Evolutionary conservation across 176 grass and related monocot species (phyloP).

Genomic region (Echinochloa phyllopogon): DNA sequence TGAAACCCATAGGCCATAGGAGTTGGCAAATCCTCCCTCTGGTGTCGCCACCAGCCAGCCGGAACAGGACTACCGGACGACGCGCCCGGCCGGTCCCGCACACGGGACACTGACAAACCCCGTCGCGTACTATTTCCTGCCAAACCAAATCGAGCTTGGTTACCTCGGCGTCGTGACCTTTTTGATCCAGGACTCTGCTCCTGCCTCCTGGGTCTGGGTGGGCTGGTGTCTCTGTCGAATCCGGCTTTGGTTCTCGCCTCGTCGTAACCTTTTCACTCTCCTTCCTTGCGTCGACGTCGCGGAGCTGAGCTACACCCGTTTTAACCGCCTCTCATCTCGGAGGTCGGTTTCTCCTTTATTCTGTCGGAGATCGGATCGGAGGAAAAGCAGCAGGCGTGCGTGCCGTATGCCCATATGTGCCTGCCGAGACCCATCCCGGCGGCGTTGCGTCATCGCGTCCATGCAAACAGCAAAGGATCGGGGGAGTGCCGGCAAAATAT

Average conservation of each 20-base stretch:
- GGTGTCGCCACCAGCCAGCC: too few species aligned
- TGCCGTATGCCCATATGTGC: background rate
- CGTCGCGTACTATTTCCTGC: background rate
- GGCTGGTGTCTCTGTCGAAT: slow-evolving; percentile 1
- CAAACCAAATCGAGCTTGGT: background rate
- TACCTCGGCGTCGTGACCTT: background rate
- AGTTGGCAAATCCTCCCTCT: too few species aligned
- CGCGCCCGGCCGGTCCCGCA: background rate
- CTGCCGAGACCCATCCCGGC: background rate
- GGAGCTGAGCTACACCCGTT: background rate
- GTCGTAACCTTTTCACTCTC: too few species aligned
- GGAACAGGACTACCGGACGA: too few species aligned
- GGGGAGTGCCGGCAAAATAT: background rate
- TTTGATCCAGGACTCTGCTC: background rate
- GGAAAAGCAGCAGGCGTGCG: background rate
- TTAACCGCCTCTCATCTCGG: background rate
- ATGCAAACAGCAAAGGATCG: background rate
- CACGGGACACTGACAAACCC: background rate
- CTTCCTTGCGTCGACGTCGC: slow-evolving; percentile 15
- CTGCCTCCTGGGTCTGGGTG: too few species aligned
- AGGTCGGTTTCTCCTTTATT: slow-evolving; percentile 5
- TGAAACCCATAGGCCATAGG: background rate
- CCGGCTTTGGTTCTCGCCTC: background rate
- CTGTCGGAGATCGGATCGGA: background rate
- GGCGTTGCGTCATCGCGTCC: background rate